Conservation (phyloP, 2,329 filamentous ascomycete genomes). For the Epicoccum sorghinum region DNA sequence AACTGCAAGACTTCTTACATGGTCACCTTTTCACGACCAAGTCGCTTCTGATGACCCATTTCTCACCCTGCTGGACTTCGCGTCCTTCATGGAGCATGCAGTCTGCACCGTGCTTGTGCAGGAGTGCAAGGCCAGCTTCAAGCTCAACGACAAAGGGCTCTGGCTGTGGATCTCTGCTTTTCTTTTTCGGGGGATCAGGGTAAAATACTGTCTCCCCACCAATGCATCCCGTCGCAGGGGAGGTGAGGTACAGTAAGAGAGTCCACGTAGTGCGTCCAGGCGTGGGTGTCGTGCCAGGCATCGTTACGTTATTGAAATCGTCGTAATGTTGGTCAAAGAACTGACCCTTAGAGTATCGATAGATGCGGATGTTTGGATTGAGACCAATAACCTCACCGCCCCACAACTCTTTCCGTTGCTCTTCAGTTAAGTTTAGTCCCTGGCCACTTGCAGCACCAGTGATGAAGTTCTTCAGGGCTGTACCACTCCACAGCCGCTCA, state of each 20-base stretch:
- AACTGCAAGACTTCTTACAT: too few relatives aligned
- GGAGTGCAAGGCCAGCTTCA: constrained; percentile 82
- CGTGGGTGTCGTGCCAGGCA: constrained; percentile 52
- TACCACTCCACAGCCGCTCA: constrained; percentile 75
- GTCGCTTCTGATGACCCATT: constrained; percentile 90
- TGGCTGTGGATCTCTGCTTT: constrained; percentile 46
- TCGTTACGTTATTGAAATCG: constrained; percentile 75
- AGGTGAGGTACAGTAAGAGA: constrained; percentile 83
- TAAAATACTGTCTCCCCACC: constrained; percentile 95
- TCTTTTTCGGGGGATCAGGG: constrained; percentile 59
- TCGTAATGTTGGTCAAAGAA: constrained; percentile 96
- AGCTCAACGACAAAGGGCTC: constrained; percentile 74
- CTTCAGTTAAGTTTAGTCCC: constrained; percentile 33
- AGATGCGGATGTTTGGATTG: constrained; percentile 87
- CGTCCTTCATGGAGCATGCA: constrained; percentile 89
- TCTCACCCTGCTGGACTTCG: constrained; percentile 80
- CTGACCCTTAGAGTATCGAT: constrained; percentile 83
- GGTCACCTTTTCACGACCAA: constrained; percentile 67
- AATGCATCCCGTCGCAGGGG: constrained; percentile 71
- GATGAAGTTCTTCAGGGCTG: constrained; percentile 70
- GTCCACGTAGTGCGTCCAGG: constrained; percentile 86
- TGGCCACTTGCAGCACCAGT: constrained; percentile 44
- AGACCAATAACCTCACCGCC: constrained; percentile 83
- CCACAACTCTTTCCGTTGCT: constrained; percentile 61
- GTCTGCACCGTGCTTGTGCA: constrained; percentile 88